These are phyloP conservation scores for Baorangia bicolor DNA, from an alignment of 768 basidiomycete genomes.

Conservation along the genomic window DNA sequence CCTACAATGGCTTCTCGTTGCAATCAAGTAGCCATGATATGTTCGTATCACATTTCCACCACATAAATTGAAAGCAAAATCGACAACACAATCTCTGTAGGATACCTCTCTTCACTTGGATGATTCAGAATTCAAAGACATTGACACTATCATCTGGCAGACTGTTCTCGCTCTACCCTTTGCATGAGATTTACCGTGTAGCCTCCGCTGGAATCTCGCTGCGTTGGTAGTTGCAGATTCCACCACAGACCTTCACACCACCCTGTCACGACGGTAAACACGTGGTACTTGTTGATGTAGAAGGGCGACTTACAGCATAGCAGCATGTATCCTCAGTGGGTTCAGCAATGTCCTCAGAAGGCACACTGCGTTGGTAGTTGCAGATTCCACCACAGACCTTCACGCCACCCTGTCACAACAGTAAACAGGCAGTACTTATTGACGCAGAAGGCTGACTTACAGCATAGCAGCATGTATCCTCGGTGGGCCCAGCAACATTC, in stretches of 20 bases:
- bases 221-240: too few relatives aligned
- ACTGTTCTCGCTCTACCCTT: background rate
- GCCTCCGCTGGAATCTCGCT: background rate
- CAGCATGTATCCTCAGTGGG: background rate
- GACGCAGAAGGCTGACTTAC: too few relatives aligned
- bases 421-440: too few relatives aligned
- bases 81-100: too few relatives aligned
- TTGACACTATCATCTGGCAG: background rate
- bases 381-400: too few relatives aligned
- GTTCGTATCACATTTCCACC: background rate
- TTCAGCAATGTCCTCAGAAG: background rate
- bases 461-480: too few relatives aligned
- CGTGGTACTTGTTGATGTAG: too few relatives aligned
- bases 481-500: too few relatives aligned
- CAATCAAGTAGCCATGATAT: background rate
- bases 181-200: background rate
- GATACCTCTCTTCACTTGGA: too few relatives aligned
- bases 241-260: too few relatives aligned
- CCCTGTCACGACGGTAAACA: background rate
- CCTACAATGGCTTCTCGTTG: background rate
- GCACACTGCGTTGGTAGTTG: too few relatives aligned
- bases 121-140: background rate
- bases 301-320: background rate
- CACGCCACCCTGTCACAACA: too few relatives aligned
- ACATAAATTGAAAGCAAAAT: background rate